Evolutionary conservation across 176 grass and related monocot species (phyloP), one percentile per base, ranked within the genome.

Genomic region (Paspalum vaginatum): DNA sequence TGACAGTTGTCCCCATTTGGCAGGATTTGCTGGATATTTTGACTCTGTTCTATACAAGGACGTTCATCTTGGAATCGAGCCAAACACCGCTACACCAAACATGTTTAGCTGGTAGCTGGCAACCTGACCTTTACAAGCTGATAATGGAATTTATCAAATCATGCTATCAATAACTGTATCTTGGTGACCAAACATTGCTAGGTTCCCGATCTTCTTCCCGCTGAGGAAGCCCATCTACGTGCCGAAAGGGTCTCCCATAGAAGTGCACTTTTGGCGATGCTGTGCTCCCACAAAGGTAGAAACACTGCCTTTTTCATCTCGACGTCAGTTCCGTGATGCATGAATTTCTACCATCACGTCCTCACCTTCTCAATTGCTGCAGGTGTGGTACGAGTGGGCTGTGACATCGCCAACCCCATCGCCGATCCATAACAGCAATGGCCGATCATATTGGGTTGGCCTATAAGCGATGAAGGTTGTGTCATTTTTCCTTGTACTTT

Each of bases 311-410:
- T 32, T 3, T 3, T 32, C 32, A 3, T 32, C 32, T 3, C 32
- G 32, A 1, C 32, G 11, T 15, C 18, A 4, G 53, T 80, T 46
- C 51, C 45, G 1, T 7, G 17, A 66, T 43, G 14, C 24, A 44
- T 0, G 12, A 57, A 85, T 20, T 27, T 69, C n/a, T 53, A 32
- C 52, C 42, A 22, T 25, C 58, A 27, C 46, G 24, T 45, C 43
- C 69, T 88, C 66, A 50, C 21, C 24, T 72, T 9, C 32, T 39
- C 61, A 13, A 20, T 58, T 70, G 17, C 27, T 75, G 11, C 83
- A 99, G 96, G 96, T 95, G 70, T 99, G 96, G 96, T 99, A 99
- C 3, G 96, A 99, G 73, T 99, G 96, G 96, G 86, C 88, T 60
- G 90, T 95, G 76, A 93, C 77, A 49, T 70, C 79, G 0, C 90